phyloP scores from a whole-genome alignment of 129 eudicot species.

The Gnaphalium uliginosum region DNA sequence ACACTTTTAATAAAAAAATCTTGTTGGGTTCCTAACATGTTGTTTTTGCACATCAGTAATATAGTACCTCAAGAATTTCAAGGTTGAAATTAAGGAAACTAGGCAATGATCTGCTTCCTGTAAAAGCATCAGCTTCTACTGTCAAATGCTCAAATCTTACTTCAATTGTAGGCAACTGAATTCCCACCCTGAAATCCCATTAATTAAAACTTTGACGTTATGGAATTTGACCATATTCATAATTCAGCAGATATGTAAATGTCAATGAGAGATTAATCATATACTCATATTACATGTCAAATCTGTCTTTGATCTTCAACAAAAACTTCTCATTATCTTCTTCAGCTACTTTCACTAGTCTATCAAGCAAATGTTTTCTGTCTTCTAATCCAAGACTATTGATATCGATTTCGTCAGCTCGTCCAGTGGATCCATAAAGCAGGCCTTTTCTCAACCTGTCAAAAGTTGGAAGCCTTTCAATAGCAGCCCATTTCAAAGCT shows the following conservation, averaged over 20 bases:
- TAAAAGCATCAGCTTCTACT: constrained; percentile 58
- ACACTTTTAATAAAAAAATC: no score
- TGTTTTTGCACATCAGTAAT: background rate
- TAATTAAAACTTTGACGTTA: background rate
- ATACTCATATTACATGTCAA: constrained; percentile 44
- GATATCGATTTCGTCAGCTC: constrained; percentile 47
- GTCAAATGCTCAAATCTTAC: constrained; percentile 66
- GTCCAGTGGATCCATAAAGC: constrained; percentile 53
- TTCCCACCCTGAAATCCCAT: constrained; percentile 48
- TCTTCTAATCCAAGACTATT: constrained; percentile 53
- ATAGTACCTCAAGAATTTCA: constrained; percentile 61
- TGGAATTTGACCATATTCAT: background rate
- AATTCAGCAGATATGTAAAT: background rate
- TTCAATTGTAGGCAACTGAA: constrained; percentile 73
- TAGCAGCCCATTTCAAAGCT: constrained; percentile 87
- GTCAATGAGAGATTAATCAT: background rate
- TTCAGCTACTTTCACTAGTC: constrained; percentile 54
- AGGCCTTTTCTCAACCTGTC: constrained; percentile 72
- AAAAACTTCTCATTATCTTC: constrained; percentile 74
- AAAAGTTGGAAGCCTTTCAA: constrained; percentile 75
- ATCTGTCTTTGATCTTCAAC: constrained; percentile 55
- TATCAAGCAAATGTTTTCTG: constrained; percentile 51
- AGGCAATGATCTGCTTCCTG: constrained; percentile 71
- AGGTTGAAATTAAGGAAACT: constrained; percentile 58
- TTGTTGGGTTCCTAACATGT: background rate